A percentile compares a stretch with the other conserved stretches of the same genome.
Conservation (phyloP, 306 rosid genomes). For the Corylus americana region DNA sequence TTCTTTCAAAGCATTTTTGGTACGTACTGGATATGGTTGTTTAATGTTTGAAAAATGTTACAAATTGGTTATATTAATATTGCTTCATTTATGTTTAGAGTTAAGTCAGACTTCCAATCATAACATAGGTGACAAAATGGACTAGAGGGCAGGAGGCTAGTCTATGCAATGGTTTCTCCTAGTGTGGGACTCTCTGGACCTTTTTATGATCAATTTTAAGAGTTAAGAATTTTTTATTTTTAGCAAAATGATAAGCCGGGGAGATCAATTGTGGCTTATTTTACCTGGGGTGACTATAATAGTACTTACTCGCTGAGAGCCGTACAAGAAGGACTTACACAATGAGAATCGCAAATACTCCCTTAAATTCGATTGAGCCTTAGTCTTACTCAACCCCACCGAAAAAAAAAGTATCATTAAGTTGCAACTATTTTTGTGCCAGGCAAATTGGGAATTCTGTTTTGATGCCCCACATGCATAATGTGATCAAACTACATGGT, state of each 20-base stretch:
- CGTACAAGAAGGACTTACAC: no score
- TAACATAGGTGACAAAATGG: constrained; percentile 2
- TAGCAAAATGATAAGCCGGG: no score
- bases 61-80: background rate
- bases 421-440: background rate
- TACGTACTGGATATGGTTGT: background rate
- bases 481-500: background rate
- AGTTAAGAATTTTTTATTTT: no score
- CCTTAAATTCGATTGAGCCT: no score
- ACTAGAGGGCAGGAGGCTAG: background rate
- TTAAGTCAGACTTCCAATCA: constrained; percentile 20
- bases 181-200: no score
- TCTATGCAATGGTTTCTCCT: constrained; percentile 5
- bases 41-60: background rate
- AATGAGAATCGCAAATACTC: no score
- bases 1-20: background rate
- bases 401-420: background rate
- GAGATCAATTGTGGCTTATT: no score
- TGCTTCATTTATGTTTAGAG: background rate
- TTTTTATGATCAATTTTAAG: no score
- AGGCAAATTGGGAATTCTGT: background rate
- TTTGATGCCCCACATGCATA: background rate
- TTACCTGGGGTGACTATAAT: no score
- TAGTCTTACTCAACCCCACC: no score
- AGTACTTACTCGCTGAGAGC: no score